Conservation (phyloP, 208 protist species). For the Leishmania aethiopica region DNA sequence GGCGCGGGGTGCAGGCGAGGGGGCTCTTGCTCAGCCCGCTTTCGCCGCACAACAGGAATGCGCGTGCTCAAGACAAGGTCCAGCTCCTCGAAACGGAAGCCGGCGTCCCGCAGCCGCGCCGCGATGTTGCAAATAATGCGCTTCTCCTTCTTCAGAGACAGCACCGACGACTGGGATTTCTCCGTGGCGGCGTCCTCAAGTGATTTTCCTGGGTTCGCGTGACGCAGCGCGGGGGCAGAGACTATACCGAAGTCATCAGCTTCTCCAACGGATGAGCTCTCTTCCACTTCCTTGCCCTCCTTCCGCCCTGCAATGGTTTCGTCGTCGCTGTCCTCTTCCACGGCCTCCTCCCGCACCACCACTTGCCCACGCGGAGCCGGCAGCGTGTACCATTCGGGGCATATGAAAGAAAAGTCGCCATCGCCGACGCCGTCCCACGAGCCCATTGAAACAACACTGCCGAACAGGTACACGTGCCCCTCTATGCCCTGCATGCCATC, state of each 20-base stretch:
- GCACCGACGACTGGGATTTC: too few species aligned
- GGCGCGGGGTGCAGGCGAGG: not conserved
- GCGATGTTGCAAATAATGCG: conserved; percentile 25
- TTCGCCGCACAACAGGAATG: conserved; percentile 72
- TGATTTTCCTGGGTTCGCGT: not conserved
- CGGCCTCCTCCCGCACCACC: not conserved
- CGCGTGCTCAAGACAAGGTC: conserved; percentile 52
- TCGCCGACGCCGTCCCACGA: conserved; percentile 81
- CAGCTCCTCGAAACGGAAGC: conserved; percentile 72
- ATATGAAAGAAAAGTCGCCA: conserved; percentile 70
- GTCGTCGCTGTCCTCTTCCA: conserved; percentile 9
- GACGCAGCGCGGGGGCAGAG: not conserved
- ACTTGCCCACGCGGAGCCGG: not conserved
- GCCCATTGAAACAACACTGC: conserved; percentile 74
- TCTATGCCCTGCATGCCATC: not conserved
- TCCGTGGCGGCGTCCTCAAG: not conserved
- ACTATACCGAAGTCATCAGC: not conserved
- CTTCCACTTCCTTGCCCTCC: not conserved
- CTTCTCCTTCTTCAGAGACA: conserved; percentile 24
- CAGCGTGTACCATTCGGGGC: conserved; percentile 9
- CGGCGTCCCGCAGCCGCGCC: conserved; percentile 39
- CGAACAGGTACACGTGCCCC: conserved; percentile 64
- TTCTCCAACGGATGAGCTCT: not conserved
- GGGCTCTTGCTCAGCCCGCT: conserved; percentile 23
- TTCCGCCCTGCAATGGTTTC: not conserved